phyloP scores from a whole-genome alignment of 139 green algal genomes.

The Deuterostichococcus epilithicus region DNA sequence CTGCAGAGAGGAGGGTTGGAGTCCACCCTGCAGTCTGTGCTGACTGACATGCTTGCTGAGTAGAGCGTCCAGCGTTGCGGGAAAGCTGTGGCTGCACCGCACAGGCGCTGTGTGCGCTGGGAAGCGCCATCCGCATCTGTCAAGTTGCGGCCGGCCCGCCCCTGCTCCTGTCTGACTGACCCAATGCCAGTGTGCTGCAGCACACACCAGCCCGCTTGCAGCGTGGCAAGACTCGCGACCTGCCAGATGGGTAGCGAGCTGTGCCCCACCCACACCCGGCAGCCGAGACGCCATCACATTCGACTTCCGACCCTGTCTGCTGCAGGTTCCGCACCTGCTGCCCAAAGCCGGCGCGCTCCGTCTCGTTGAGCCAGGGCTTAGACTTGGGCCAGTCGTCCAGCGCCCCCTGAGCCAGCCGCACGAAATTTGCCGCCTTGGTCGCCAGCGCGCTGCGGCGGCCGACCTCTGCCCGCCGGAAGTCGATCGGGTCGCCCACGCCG shows the following conservation, averaged over 20 bases:
- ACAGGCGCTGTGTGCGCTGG: neutral
- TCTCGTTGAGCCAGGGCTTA: conserved; percentile 84
- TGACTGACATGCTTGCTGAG: too few relatives aligned
- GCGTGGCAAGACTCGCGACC: too few relatives aligned
- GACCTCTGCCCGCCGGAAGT: conserved; percentile 38
- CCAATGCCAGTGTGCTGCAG: too few relatives aligned
- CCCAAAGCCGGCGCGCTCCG: conserved; percentile 46
- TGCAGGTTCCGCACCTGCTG: conserved; percentile 41
- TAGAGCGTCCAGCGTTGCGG: neutral
- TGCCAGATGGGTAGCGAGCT: neutral
- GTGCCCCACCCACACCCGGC: neutral
- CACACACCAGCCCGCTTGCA: too few relatives aligned
- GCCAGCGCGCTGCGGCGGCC: conserved; percentile 42
- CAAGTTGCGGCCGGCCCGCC: too few relatives aligned
- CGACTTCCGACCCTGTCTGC: neutral
- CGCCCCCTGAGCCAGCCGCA: conserved; percentile 42
- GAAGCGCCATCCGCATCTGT: neutral
- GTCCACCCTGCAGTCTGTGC: neutral
- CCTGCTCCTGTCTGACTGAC: too few relatives aligned
- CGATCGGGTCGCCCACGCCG: conserved; percentile 47
- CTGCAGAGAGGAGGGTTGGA: conserved; percentile 20
- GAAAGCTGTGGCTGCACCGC: too few relatives aligned
- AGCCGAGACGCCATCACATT: neutral
- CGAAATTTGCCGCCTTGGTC: conserved; percentile 33
- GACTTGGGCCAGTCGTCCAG: conserved; percentile 56